Evolutionary conservation across 305 asterid genomes (phyloP).

Genomic region (Plantago rigida): DNA sequence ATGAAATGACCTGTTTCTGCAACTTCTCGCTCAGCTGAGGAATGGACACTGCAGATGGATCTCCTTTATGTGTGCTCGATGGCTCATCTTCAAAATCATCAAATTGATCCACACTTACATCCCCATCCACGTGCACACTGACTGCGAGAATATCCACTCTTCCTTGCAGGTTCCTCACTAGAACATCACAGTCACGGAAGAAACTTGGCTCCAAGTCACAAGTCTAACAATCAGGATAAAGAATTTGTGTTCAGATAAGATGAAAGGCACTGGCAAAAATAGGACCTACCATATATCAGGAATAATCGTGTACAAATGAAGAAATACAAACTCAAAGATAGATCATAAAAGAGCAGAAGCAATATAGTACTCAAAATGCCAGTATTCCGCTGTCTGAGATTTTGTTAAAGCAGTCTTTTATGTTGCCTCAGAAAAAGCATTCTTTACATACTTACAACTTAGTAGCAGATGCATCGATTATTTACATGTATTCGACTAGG

Average conservation of each 20-base stretch:
- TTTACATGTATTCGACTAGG: too few species aligned
- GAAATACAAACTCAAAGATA: background rate
- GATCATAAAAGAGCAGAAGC: too few species aligned
- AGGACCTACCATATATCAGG: background rate
- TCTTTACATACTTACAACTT: too few species aligned
- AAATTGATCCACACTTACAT: conserved; percentile 46
- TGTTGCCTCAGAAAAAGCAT: too few species aligned
- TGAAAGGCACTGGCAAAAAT: background rate
- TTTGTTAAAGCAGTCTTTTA: too few species aligned
- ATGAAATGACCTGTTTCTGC: conserved; percentile 45
- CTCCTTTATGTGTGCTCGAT: conserved; percentile 29
- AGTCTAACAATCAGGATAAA: conserved; percentile 27
- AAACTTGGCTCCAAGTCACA: conserved; percentile 54
- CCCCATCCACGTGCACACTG: conserved; percentile 60
- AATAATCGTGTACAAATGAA: background rate
- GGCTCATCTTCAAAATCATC: conserved; percentile 59
- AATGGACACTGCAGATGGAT: conserved; percentile 20
- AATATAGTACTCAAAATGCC: too few species aligned
- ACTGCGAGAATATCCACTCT: conserved; percentile 70
- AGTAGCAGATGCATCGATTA: background rate
- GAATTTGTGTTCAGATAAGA: background rate
- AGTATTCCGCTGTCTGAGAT: too few species aligned
- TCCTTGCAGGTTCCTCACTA: conserved; percentile 63
- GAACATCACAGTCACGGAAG: conserved; percentile 57
- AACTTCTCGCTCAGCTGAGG: conserved; percentile 40